These are phyloP conservation scores for Pestalotiopsis sp. DNA, from an alignment of 2,329 filamentous ascomycete species.

Conservation along the genomic window DNA sequence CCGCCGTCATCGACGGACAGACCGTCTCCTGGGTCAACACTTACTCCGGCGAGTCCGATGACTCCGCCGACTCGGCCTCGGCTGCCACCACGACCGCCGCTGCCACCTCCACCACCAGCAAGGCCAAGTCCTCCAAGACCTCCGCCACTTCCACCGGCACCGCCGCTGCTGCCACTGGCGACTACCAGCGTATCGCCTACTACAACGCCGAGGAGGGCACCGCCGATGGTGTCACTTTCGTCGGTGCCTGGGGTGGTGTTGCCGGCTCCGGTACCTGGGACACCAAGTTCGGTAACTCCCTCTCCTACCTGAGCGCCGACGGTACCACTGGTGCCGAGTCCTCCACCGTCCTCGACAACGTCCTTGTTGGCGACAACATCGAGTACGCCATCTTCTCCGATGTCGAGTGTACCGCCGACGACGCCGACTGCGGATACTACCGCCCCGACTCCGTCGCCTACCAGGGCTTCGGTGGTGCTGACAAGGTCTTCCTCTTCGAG, in stretches of 20 bases:
- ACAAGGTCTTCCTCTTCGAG: conserved; percentile 75
- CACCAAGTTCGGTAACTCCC: conserved; percentile 45
- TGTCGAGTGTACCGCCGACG: conserved; percentile 39
- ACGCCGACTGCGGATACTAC: conserved; percentile 43
- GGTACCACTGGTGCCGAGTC: conserved; percentile 40
- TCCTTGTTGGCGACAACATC: conserved; percentile 42
- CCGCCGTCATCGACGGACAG: conserved; percentile 61
- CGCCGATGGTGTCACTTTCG: conserved; percentile 49
- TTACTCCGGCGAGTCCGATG: conserved; percentile 41
- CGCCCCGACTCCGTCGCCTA: conserved; percentile 47
- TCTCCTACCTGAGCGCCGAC: conserved; percentile 48
- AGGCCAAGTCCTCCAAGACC: conserved; percentile 18
- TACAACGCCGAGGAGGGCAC: conserved; percentile 44
- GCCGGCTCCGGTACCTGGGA: conserved; percentile 45
- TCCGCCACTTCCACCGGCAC: conserved; percentile 18
- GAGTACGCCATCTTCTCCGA: conserved; percentile 51
- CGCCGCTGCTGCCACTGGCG: conserved; percentile 20
- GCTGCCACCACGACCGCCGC: conserved; percentile 18
- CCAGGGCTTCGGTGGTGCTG: conserved; percentile 70
- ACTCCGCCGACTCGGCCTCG: conserved; percentile 18
- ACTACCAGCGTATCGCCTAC: conserved; percentile 47
- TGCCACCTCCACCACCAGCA: conserved; percentile 16
- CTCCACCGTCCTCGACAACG: conserved; percentile 42
- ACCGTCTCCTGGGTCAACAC: conserved; percentile 62
- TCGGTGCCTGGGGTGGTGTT: conserved; percentile 48